Evolutionary conservation across 768 basidiomycete genomes (phyloP), one percentile per base, ranked within the genome.

Genomic region (Lactarius pseudohatsudake): DNA sequence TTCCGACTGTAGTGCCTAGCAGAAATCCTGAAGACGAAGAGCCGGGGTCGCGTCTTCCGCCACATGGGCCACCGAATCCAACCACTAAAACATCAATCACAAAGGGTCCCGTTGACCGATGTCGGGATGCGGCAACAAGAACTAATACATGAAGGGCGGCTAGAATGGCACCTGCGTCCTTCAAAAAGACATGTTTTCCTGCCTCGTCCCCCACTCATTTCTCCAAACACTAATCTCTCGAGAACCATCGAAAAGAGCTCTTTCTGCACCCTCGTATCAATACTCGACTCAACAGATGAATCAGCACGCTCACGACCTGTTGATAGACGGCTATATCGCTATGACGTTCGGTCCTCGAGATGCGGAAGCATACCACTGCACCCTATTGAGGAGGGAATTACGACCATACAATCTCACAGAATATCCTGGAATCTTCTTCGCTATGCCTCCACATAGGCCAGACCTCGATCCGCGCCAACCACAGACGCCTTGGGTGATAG

Each of bases 321-420:
- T 45, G 28, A 22, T 67, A 30, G 66, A 67, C 22, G 62, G 66
- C n/a, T 64, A 67, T 18, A 11, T 63, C 22, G 20, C 66, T 16
- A 4, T 10, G 1, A 64, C 32, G 54, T 59, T 67, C 40, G 62
- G 28, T 4, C 50, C 62, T 50, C 26, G 0, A 15, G 43, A 0
- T 40, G 58, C 58, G 5, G 28, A 56, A 47, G 5, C 0, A 30
- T 64, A 64, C 41, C 53, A 64, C n/a, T 11, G 28, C 43, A 9
- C n/a, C 15, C 7, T 64, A 18, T 22, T 67, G 41, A n/a, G 28
- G 41, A 64, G 41, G 54, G 26, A 26, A 16, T 1, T 67, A 43
- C 43, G 18, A 40, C 22, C 22, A 16, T 13, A 59, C n/a, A 40
- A 11, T 9, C 3, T 4, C 26, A 2, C 15, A 28, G 41, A 3